These are phyloP conservation scores for Musa itinerans DNA, from an alignment of 176 grass and related monocot genomes.

Conservation along the genomic window DNA sequence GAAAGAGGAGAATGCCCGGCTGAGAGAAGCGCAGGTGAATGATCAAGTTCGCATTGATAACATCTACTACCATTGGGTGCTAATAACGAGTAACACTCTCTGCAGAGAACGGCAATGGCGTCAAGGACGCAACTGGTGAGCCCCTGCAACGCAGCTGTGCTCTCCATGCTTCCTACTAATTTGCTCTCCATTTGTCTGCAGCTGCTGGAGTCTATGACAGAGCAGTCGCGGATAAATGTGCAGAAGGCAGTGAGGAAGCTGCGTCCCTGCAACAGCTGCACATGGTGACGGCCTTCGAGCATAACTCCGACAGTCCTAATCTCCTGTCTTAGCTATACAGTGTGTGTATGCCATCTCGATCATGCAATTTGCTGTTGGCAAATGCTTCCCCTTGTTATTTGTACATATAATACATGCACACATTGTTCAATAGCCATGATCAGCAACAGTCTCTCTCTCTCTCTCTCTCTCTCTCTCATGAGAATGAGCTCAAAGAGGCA, in stretches of 20 bases:
- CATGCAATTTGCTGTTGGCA: too few relatives aligned
- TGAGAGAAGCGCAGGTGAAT: conserved; percentile 64
- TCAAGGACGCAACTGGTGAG: conserved; percentile 60
- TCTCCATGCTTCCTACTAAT: neutral
- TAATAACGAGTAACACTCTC: neutral
- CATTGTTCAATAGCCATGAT: neutral
- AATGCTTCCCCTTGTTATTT: too few relatives aligned
- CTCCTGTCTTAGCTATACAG: too few relatives aligned
- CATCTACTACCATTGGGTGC: neutral
- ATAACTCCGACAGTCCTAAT: too few relatives aligned
- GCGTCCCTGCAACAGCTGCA: conserved; percentile 17
- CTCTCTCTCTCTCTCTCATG: neutral
- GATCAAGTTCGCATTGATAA: neutral
- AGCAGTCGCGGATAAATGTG: conserved; percentile 19
- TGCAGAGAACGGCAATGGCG: conserved; percentile 42
- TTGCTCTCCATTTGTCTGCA: conserved; percentile 5
- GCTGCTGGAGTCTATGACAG: conserved; percentile 22
- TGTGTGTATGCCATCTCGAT: too few relatives aligned
- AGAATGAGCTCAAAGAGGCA: too few relatives aligned
- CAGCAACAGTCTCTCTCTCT: neutral
- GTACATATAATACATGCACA: too few relatives aligned
- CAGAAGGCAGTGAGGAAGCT: conserved; percentile 15
- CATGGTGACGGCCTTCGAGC: conserved; percentile 10
- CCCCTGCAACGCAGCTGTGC: neutral
- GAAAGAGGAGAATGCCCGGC: conserved; percentile 73